These are phyloP conservation scores for Plasmodium falciparum DNA, from an alignment of 169 alveolate species.

Conservation along the genomic window DNA sequence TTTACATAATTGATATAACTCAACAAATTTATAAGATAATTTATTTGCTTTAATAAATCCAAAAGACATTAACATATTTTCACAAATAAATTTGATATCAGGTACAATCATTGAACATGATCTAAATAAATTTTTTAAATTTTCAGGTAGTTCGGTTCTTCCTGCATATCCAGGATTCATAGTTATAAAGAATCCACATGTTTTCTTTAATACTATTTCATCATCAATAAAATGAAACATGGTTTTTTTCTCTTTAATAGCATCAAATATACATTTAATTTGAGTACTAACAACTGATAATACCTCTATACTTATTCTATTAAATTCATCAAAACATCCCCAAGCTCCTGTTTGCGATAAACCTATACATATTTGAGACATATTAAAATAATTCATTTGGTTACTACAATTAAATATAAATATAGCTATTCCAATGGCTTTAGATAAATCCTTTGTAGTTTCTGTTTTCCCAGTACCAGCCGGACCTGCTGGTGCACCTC, in stretches of 20 bases:
- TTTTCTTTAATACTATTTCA: constrained; percentile 82
- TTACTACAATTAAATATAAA: constrained; percentile 97
- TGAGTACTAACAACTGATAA: constrained; percentile 97
- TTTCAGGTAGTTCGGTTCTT: constrained; percentile 98
- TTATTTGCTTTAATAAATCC: constrained; percentile 95
- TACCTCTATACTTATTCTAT: constrained; percentile 96
- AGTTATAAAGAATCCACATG: constrained; percentile 90
- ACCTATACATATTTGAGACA: constrained; percentile 97
- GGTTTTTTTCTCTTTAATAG: constrained; percentile 88
- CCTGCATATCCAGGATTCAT: constrained; percentile 99
- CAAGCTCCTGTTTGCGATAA: constrained; percentile 96
- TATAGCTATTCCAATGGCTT: constrained; percentile 95
- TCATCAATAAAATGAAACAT: constrained; percentile 88
- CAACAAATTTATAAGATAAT: constrained; percentile 94
- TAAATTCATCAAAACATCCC: constrained; percentile 99
- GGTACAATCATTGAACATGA: constrained; percentile 98
- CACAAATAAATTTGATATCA: constrained; percentile 95
- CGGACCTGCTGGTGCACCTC: constrained; percentile 98
- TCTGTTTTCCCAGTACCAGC: constrained; percentile 99
- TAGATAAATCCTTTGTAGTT: constrained; percentile 97
- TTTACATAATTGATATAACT: constrained; percentile 91
- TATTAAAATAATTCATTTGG: constrained; percentile 91
- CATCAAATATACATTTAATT: constrained; percentile 95
- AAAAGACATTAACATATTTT: constrained; percentile 98
- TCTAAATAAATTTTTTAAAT: constrained; percentile 96